Percentiles rank a stretch among this genome's conserved stretches.
phyloP scores from a whole-genome alignment of 306 rosid species.

The Styphnolobium japonicum region DNA sequence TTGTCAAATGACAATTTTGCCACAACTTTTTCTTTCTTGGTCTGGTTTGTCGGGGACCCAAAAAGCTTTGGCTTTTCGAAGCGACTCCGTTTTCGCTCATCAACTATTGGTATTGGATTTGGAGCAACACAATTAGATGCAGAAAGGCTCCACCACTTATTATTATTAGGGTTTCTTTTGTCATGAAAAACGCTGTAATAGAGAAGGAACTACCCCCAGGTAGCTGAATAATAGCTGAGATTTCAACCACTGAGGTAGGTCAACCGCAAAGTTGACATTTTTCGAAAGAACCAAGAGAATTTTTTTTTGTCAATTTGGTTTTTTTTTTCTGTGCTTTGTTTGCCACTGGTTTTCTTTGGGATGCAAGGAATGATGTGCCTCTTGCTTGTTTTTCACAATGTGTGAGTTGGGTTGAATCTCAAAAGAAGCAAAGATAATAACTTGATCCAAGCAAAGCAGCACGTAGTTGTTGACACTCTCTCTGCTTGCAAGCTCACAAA shows the following conservation, averaged over 20 bases:
- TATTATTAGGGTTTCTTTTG: constrained; percentile 27
- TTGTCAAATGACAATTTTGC: constrained; percentile 23
- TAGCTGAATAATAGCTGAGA: constrained; percentile 34
- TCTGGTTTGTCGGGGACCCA: constrained; percentile 8
- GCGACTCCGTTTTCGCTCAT: constrained; percentile 2
- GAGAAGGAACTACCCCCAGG: constrained; percentile 20
- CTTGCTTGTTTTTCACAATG: constrained; percentile 35
- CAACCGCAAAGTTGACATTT: constrained; percentile 58
- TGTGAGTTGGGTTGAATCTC: constrained; percentile 55
- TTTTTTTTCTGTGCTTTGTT: neutral
- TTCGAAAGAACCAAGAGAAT: neutral
- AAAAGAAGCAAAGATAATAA: constrained; percentile 41
- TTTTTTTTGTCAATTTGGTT: constrained; percentile 24
- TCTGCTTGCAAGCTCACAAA: constrained; percentile 1
- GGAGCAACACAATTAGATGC: constrained; percentile 10
- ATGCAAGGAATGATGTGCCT: constrained; percentile 30
- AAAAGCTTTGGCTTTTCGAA: constrained; percentile 17
- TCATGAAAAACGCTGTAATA: constrained; percentile 17
- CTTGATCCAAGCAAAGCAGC: constrained; percentile 21
- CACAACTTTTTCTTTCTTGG: constrained; percentile 5
- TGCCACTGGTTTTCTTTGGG: constrained; percentile 31
- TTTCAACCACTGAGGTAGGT: constrained; percentile 59
- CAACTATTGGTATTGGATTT: neutral
- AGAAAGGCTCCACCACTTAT: neutral
- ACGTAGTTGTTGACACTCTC: constrained; percentile 16